phyloP scores from a whole-genome alignment of 139 green algal genomes.

The Chlamydomonas sp. region DNA sequence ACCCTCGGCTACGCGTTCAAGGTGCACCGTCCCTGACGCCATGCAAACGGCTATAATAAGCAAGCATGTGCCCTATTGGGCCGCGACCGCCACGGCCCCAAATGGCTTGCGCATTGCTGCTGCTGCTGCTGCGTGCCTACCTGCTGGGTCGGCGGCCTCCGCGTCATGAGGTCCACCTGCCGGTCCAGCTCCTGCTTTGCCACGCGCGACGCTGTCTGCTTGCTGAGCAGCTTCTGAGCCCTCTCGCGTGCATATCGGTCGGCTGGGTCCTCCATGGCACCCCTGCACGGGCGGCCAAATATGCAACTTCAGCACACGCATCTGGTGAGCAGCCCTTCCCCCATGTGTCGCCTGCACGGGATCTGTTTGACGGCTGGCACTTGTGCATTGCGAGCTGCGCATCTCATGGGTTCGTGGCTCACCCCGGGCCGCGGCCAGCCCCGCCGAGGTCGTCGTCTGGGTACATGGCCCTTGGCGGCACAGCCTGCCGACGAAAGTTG shows the following conservation, averaged over 20 bases:
- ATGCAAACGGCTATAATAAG: too few relatives aligned
- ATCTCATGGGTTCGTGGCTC: background rate
- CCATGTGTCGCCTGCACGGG: background rate
- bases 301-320: background rate
- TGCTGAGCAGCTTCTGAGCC: slow-evolving; percentile 14
- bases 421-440: background rate
- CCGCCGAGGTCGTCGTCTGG: slow-evolving; percentile 25
- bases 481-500: slow-evolving; percentile 7
- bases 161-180: slow-evolving; percentile 15
- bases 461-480: slow-evolving; percentile 25
- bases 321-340: background rate
- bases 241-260: slow-evolving; percentile 12
- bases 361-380: background rate
- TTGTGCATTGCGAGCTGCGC: background rate
- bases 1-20: background rate
- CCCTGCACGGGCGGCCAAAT: background rate
- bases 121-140: background rate
- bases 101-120: background rate
- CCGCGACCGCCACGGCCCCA: too few relatives aligned
- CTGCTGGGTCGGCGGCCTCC: background rate
- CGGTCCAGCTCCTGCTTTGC: slow-evolving; percentile 27
- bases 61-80: too few relatives aligned
- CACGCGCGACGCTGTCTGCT: slow-evolving; percentile 26
- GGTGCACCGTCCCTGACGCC: too few relatives aligned
- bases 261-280: background rate